Evolutionary conservation across 495 filamentous ascomycete genomes (phyloP).

Genomic region (Hypomontagnella monticulosa): DNA sequence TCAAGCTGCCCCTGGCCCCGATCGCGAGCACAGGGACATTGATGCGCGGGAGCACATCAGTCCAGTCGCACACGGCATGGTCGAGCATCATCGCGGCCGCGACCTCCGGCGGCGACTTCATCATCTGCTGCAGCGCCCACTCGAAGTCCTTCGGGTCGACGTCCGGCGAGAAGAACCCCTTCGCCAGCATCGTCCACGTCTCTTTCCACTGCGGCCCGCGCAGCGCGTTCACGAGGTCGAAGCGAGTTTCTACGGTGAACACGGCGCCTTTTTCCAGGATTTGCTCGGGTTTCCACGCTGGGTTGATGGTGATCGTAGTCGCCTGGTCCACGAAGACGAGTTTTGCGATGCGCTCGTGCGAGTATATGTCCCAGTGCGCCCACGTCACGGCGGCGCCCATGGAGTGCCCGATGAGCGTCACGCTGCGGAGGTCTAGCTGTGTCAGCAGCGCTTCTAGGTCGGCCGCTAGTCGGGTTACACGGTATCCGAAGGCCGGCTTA

Average conservation of each 20-base stretch:
- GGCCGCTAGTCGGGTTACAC: conserved; percentile 27
- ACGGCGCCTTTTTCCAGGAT: conserved; percentile 3
- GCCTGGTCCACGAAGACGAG: conserved; percentile 38
- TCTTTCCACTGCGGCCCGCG: conserved; percentile 15
- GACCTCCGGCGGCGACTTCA: conserved; percentile 14
- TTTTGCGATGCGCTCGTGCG: conserved; percentile 22
- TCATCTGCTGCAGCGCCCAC: conserved; percentile 20
- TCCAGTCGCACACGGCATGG: conserved; percentile 20
- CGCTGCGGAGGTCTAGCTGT: conserved; percentile 30
- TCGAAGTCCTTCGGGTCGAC: conserved; percentile 16
- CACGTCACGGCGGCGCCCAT: conserved; percentile 33
- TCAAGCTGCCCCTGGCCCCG: conserved; percentile 3
- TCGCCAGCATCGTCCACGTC: not conserved
- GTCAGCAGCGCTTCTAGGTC: conserved; percentile 25
- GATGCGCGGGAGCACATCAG: conserved; percentile 35
- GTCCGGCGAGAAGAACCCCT: conserved; percentile 22
- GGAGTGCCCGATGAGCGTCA: conserved; percentile 26
- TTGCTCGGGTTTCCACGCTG: conserved; percentile 27
- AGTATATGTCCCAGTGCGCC: conserved; percentile 39
- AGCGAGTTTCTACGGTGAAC: conserved; percentile 4
- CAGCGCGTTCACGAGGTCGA: conserved; percentile 13
- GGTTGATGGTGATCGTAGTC: conserved; percentile 22
- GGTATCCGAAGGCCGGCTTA: conserved; percentile 38
- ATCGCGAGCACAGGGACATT: conserved; percentile 31
- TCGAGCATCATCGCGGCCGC: conserved; percentile 25